These are phyloP conservation scores for Besnoitia besnoiti DNA, from an alignment of 169 alveolate genomes.

Conservation along the genomic window DNA sequence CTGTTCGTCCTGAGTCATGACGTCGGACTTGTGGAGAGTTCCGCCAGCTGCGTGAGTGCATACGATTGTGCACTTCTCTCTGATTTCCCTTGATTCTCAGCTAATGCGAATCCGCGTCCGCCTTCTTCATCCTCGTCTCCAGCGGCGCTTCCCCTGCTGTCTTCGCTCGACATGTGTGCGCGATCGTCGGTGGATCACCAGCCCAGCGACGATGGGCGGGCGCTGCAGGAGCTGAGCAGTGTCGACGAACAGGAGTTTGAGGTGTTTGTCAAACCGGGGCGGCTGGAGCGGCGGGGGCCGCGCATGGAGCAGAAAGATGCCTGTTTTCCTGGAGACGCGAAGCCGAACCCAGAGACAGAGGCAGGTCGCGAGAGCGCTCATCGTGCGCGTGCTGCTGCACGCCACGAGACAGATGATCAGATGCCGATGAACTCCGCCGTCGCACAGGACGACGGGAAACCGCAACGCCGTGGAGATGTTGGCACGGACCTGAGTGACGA, in stretches of 20 bases:
- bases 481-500: neutral
- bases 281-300: neutral
- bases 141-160: neutral
- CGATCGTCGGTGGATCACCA: neutral
- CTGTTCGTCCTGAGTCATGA: neutral
- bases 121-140: neutral
- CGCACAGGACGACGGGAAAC: neutral
- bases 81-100: neutral
- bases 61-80: neutral
- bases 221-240: neutral
- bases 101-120: neutral
- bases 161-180: neutral
- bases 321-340: neutral
- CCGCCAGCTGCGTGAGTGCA: neutral
- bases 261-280: neutral
- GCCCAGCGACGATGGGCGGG: slow-evolving; percentile 11
- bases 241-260: neutral
- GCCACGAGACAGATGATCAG: neutral
- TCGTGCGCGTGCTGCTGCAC: no score
- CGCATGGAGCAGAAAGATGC: neutral
- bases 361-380: neutral
- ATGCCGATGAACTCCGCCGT: neutral
- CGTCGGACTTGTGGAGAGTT: neutral
- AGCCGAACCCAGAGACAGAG: neutral
- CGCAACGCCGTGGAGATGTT: neutral